Evolutionary conservation across 2,329 filamentous ascomycete genomes (phyloP).

Genomic region (Plectosphaerella cucumerina): DNA sequence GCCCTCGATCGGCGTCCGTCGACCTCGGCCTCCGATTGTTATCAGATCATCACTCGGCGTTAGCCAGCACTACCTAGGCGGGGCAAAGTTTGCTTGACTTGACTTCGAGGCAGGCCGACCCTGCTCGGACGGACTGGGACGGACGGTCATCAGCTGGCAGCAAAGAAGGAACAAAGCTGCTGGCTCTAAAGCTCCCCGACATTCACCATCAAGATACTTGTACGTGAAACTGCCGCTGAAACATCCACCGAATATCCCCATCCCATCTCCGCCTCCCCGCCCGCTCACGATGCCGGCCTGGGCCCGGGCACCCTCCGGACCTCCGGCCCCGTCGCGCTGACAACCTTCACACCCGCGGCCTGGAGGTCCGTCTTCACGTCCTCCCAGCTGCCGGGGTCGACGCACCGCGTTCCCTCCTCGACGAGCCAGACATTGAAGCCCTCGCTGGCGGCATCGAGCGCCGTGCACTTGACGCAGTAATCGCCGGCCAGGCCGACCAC

Average conservation of each 20-base stretch:
- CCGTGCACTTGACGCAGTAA: slow-evolving; percentile 82
- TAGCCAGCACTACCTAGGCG: too few species aligned
- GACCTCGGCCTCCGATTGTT: too few species aligned
- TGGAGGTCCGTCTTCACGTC: slow-evolving; percentile 49
- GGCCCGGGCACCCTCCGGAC: slow-evolving; percentile 40
- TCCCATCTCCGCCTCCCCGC: neutral
- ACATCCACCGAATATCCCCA: neutral
- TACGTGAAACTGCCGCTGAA: neutral
- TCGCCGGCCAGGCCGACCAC: slow-evolving; percentile 84
- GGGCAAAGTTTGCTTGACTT: too few species aligned
- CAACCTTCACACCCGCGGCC: slow-evolving; percentile 56
- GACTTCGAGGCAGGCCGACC: too few species aligned
- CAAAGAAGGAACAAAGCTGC: too few species aligned
- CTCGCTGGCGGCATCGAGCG: slow-evolving; percentile 68
- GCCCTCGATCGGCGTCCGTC: too few species aligned
- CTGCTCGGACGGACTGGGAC: too few species aligned
- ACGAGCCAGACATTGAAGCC: slow-evolving; percentile 77
- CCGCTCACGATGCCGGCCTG: slow-evolving; percentile 1
- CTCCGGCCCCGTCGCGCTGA: slow-evolving; percentile 53
- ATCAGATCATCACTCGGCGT: too few species aligned
- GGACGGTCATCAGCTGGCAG: too few species aligned
- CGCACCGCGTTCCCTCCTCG: slow-evolving; percentile 71
- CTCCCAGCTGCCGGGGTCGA: slow-evolving; percentile 59
- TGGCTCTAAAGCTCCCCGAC: too few species aligned
- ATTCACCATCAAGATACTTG: too few species aligned